Conservation (phyloP, 345 rosid species). For the Syzygium jambos region DNA sequence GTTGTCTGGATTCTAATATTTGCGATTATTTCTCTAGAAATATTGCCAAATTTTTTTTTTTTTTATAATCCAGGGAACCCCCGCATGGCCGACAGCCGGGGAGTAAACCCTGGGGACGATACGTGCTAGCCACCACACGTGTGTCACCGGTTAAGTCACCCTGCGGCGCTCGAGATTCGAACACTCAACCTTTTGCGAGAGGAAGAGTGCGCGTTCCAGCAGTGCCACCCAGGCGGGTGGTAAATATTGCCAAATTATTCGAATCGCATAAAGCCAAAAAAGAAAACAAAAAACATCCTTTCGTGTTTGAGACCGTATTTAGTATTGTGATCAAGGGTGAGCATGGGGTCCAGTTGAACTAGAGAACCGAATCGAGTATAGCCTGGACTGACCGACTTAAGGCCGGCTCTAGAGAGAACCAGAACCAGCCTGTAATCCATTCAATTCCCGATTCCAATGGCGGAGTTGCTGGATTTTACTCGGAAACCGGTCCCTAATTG, state of each 20-base stretch:
- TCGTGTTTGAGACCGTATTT: rapidly evolving
- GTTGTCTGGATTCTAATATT: background rate
- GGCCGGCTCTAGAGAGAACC: background rate
- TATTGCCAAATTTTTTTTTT: background rate
- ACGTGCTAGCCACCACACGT: too few species aligned
- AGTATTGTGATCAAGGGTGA: background rate
- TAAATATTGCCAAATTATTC: background rate
- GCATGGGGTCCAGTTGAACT: background rate
- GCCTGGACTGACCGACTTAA: rapidly evolving
- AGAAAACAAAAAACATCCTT: background rate
- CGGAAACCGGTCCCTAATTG: rapidly evolving
- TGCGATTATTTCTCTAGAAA: background rate
- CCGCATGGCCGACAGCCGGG: too few species aligned
- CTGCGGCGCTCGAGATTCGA: too few species aligned
- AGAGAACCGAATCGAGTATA: background rate
- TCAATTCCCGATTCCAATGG: background rate
- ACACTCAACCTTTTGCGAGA: too few species aligned
- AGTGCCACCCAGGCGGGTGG: too few species aligned
- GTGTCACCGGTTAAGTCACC: too few species aligned
- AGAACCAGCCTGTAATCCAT: too few species aligned
- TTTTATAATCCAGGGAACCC: too few species aligned
- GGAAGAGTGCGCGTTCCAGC: too few species aligned
- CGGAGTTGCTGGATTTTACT: background rate
- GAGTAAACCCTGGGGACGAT: too few species aligned
- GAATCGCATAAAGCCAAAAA: background rate